phyloP scores from a whole-genome alignment of 371 early-diverging fungal species.

The Apophysomyces elegans region DNA sequence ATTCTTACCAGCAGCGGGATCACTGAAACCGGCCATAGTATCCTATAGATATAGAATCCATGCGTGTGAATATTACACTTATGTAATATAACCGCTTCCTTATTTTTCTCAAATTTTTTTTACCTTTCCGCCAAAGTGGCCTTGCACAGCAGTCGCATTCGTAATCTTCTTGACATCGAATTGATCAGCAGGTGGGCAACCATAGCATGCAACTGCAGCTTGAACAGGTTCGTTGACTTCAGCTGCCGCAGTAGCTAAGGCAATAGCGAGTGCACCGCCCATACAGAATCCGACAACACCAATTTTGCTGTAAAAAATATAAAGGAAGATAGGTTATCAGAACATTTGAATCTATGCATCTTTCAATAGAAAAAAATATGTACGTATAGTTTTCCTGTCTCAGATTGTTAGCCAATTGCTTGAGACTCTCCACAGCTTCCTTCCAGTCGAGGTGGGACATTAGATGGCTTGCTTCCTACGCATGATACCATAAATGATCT shows the following conservation, averaged over 20 bases:
- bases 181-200: slow-evolving; percentile 38
- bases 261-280: slow-evolving; percentile 56
- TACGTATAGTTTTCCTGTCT: slow-evolving; percentile 27
- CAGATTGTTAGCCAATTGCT: slow-evolving; percentile 25
- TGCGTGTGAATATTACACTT: neutral
- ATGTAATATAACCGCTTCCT: neutral
- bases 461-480: slow-evolving; percentile 52
- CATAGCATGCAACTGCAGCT: slow-evolving; percentile 53
- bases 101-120: neutral
- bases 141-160: slow-evolving; percentile 48
- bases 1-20: slow-evolving; percentile 33
- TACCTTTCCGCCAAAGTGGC: slow-evolving; percentile 48
- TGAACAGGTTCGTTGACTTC: slow-evolving; percentile 30
- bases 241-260: slow-evolving; percentile 39
- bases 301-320: slow-evolving; percentile 28
- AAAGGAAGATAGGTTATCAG: neutral
- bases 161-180: slow-evolving; percentile 47
- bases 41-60: slow-evolving; percentile 21
- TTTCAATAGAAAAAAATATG: slow-evolving; percentile 1
- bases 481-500: neutral
- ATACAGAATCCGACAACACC: slow-evolving; percentile 54
- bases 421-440: slow-evolving; percentile 38
- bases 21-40: slow-evolving; percentile 45
- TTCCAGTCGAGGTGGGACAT: slow-evolving; percentile 56
- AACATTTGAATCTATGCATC: neutral